Evolutionary conservation across 2,329 filamentous ascomycete species (phyloP).

Genomic region (Colletotrichum siamense): DNA sequence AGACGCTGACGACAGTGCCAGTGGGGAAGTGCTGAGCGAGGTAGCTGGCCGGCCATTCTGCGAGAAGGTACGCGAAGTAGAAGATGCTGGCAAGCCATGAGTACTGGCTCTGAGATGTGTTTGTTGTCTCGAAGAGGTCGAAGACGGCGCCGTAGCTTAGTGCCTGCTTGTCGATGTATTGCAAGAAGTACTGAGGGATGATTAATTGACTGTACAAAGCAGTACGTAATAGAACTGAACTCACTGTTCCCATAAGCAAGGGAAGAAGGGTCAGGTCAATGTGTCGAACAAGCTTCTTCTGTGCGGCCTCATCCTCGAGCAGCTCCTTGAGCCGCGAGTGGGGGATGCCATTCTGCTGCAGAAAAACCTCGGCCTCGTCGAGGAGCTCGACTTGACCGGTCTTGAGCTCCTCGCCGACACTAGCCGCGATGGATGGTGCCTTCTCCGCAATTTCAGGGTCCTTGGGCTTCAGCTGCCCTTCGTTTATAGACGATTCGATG

Average conservation of each 20-base stretch:
- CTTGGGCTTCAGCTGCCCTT: not conserved
- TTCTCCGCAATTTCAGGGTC: conserved; percentile 13
- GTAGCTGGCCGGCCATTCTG: conserved; percentile 28
- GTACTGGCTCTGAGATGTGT: conserved; percentile 36
- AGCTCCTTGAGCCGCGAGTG: conserved; percentile 47
- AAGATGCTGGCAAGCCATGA: conserved; percentile 35
- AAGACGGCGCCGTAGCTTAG: conserved; percentile 22
- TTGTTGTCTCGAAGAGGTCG: conserved; percentile 31
- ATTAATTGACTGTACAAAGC: not conserved
- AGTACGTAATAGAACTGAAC: not conserved
- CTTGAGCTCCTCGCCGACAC: not conserved
- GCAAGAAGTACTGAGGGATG: not conserved
- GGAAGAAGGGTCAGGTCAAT: conserved; percentile 1
- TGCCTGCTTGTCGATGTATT: conserved; percentile 37
- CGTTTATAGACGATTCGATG: not conserved
- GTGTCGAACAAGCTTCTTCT: conserved; percentile 20
- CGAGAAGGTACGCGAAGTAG: conserved; percentile 33
- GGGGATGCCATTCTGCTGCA: conserved; percentile 51
- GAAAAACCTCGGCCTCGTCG: conserved; percentile 53
- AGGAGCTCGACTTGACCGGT: conserved; percentile 33
- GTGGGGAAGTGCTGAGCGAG: conserved; percentile 20
- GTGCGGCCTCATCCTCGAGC: conserved; percentile 41
- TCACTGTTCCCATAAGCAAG: conserved; percentile 22
- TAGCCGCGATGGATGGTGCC: not conserved
- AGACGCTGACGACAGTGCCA: conserved; percentile 22